These are phyloP conservation scores for Dovyalis caffra DNA, from an alignment of 345 rosid species.

Conservation along the genomic window DNA sequence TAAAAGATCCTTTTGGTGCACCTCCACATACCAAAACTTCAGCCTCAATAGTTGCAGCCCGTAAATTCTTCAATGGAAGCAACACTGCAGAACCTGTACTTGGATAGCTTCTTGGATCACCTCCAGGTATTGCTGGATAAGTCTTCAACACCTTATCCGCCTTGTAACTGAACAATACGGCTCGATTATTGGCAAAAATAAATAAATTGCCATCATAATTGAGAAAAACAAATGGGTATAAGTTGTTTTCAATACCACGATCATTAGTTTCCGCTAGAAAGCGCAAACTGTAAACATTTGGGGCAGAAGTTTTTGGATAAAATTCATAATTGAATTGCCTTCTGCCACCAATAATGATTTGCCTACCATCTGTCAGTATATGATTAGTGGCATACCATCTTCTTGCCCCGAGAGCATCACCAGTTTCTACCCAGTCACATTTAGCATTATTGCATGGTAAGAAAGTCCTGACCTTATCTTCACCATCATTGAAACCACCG, in stretches of 20 bases:
- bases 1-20: constrained; percentile 61
- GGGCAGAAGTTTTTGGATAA: constrained; percentile 44
- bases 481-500: constrained; percentile 50
- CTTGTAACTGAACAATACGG: constrained; percentile 54
- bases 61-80: constrained; percentile 62
- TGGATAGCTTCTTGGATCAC: constrained; percentile 74
- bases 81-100: constrained; percentile 82
- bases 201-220: constrained; percentile 64
- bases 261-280: constrained; percentile 65
- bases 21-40: constrained; percentile 85
- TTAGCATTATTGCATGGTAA: constrained; percentile 41
- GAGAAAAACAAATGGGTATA: constrained; percentile 72
- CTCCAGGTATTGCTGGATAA: constrained; percentile 61
- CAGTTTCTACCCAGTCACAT: constrained; percentile 65
- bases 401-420: constrained; percentile 40
- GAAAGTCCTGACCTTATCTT: constrained; percentile 45
- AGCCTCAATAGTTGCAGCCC: constrained; percentile 29
- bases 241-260: constrained; percentile 50
- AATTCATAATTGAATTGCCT: constrained; percentile 67
- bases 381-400: constrained; percentile 81
- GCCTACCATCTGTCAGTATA: constrained; percentile 60
- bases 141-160: constrained; percentile 50
- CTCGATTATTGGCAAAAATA: constrained; percentile 69
- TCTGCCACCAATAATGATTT: constrained; percentile 68
- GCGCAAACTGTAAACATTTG: constrained; percentile 36